Evolutionary conservation across 805 yeast genomes (phyloP).

Genomic region (Suhomyces sp.): DNA sequence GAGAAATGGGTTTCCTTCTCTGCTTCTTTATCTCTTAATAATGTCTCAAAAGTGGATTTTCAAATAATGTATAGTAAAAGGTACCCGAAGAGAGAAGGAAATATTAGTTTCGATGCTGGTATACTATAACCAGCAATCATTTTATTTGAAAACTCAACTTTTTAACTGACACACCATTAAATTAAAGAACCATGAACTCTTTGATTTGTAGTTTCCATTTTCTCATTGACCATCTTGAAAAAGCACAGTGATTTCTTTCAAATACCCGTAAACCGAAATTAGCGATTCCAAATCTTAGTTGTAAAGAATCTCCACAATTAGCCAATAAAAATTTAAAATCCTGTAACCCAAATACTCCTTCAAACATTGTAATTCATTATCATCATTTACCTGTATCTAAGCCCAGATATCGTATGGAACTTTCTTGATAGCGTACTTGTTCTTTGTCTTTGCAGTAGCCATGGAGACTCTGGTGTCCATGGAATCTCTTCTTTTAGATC

Average conservation of each 20-base stretch:
- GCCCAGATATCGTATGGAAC: constrained; percentile 20
- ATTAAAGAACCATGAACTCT: constrained; percentile 11
- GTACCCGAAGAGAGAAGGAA: neutral
- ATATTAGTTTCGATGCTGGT: constrained; percentile 4
- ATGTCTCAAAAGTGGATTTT: constrained; percentile 5
- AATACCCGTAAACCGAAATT: neutral
- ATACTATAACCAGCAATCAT: constrained; percentile 7
- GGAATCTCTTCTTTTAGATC: constrained; percentile 1
- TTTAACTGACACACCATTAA: constrained; percentile 5
- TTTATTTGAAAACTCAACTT: constrained; percentile 6
- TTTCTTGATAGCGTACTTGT: constrained; percentile 27
- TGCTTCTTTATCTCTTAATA: constrained; percentile 5
- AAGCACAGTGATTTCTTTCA: neutral
- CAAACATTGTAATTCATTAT: no score
- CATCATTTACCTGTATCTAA: constrained; percentile 1
- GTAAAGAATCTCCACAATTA: no score
- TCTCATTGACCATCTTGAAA: no score
- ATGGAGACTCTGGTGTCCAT: constrained; percentile 6
- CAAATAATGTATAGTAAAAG: constrained; percentile 3
- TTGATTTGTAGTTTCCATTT: neutral
- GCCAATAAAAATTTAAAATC: no score
- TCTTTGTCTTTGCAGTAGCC: constrained; percentile 12
- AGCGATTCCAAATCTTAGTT: neutral
- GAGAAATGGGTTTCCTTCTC: constrained; percentile 1
- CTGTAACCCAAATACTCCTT: no score